Evolutionary conservation across 2,329 filamentous ascomycete species (phyloP), one percentile per base, ranked within the genome.

Genomic region (Orbilia javanica): DNA sequence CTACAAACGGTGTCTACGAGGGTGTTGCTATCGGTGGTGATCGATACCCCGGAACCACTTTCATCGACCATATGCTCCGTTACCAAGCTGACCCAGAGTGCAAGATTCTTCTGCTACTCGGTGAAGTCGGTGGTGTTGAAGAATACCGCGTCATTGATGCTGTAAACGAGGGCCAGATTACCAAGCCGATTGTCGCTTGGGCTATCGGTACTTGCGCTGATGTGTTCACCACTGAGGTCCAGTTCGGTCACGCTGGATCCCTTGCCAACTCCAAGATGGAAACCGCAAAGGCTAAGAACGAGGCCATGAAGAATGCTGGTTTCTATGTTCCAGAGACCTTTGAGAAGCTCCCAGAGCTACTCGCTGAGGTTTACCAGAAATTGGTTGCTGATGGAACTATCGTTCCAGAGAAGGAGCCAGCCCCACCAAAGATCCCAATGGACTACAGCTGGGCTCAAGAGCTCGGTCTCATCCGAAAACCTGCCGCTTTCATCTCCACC

Each of bases 401-500:
- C 85, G 90, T 90, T 84, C 94, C 94, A 82, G 89, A 92, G 85
- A 85, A 93, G 42, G 96, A 99, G 89, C 96, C 96, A 72, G 89
- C 92, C 65, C 93, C 97, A 48, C 96, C 96, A 85, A 99, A 99
- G 92, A 99, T 99, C 85, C 96, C 96, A 84, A 96, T 99, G 83
- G 96, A 99, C 87, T 99, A 99, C 90, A 95, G 94, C 48, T 99
- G 96, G 96, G 96, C 96, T 22, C 96, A 99, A 88, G 96, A 99
- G 87, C 93, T 99, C 81, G 96, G 96, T 84, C 94, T 99, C 82
- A 96, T 99, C 89, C 95, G 96, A 88, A 99, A 99, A 90, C 96
- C 96, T 81, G 96, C 96, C 85, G 96, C 96, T 82, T 99, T 99
- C 89, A 99, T 99, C 86, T 99, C 96, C 82, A 99, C 96, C 85